Conservation (phyloP, 2,329 filamentous ascomycete genomes). For the Dichotomopilus funicola region DNA sequence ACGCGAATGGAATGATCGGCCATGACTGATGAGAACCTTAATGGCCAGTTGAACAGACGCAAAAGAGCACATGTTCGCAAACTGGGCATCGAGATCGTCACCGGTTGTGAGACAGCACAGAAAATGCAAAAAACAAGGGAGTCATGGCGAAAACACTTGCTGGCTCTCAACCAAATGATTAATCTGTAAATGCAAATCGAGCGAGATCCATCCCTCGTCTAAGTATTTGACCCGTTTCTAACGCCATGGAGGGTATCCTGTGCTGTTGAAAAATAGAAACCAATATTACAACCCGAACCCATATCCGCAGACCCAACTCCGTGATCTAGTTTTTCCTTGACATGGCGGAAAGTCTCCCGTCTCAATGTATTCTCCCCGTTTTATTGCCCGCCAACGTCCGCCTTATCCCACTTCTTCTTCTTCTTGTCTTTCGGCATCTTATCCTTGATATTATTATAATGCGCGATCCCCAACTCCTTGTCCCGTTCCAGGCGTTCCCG, state of each 20-base stretch:
- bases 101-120: neutral
- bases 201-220: neutral
- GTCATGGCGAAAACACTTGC: neutral
- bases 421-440: slow-evolving; percentile 41
- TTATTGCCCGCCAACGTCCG: slow-evolving; percentile 21
- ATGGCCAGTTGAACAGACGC: neutral
- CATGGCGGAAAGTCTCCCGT: too few species aligned
- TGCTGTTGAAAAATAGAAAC: neutral
- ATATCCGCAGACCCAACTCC: too few species aligned
- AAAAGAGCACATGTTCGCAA: neutral
- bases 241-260: slow-evolving; percentile 8
- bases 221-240: neutral
- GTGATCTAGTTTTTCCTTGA: too few species aligned
- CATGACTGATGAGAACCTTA: neutral
- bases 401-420: slow-evolving; percentile 15
- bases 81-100: slow-evolving; percentile 2
- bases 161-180: neutral
- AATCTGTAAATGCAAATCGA: neutral
- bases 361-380: too few species aligned
- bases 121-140: neutral
- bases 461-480: slow-evolving; percentile 48
- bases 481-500: slow-evolving; percentile 44
- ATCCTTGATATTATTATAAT: slow-evolving; percentile 52
- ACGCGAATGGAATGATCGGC: too few species aligned
- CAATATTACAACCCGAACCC: neutral